Percentiles rank a stretch among this genome's conserved stretches.
Conservation (phyloP, 2,329 filamentous ascomycete species). For the Dactylellina haptotyla region DNA sequence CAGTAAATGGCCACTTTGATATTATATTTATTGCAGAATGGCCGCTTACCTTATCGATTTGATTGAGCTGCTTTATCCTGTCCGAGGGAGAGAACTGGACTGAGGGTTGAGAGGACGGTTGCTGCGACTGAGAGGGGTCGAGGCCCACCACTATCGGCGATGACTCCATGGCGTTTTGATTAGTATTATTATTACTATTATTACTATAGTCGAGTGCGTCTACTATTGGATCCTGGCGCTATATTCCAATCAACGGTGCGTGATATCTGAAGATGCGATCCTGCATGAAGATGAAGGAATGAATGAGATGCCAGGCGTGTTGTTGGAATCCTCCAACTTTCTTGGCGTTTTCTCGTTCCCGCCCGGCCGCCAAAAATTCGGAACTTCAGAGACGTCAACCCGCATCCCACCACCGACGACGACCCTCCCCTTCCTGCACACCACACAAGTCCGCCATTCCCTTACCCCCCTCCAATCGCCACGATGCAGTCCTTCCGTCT, state of each 20-base stretch:
- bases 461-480: slow-evolving; percentile 18
- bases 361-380: slow-evolving; percentile 51
- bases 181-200: not conserved
- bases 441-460: slow-evolving; percentile 1
- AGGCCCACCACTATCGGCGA: slow-evolving; percentile 23
- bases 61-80: slow-evolving; percentile 51
- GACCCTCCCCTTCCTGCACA: slow-evolving; percentile 15
- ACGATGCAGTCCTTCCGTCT: slow-evolving; percentile 48
- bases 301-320: slow-evolving; percentile 23
- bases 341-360: slow-evolving; percentile 39
- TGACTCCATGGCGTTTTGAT: slow-evolving; percentile 26
- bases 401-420: slow-evolving; percentile 44
- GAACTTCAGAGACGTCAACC: slow-evolving; percentile 50
- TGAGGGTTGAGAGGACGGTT: slow-evolving; percentile 20
- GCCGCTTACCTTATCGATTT: slow-evolving; percentile 45
- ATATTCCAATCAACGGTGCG: too few species aligned
- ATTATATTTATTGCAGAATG: not conserved
- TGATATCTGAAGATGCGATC: not conserved
- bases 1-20: not conserved
- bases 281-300: not conserved
- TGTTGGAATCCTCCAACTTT: slow-evolving; percentile 19
- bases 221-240: too few species aligned
- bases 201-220: too few species aligned
- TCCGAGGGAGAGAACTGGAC: slow-evolving; percentile 44
- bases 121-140: slow-evolving; percentile 22